Base-by-base conservation (phyloP, 2,329 filamentous ascomycete species). In the Sclerotinia spermophila region DNA sequence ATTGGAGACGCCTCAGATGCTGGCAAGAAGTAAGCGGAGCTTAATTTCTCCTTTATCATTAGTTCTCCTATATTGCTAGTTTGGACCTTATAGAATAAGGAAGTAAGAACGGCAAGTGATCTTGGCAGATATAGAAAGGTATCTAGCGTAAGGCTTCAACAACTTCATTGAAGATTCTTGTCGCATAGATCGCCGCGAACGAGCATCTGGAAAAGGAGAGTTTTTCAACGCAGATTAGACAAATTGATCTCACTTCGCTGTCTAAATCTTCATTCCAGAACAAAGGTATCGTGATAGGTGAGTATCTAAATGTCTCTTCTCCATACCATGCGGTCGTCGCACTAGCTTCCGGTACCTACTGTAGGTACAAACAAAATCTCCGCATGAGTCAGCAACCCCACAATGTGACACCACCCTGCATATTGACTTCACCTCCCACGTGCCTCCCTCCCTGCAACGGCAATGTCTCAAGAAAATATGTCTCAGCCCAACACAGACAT, bases 351-450 rank as follows among this genome's bases (percentile, higher is more conserved):
- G n/a, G 48, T 53, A 27, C 11, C 27, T 53, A n/a, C n/a, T 27
- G n/a, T 7, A 38, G 7, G 5, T 27, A 35, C 44, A 51, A 38
- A 64, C 44, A 51, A 48, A 64, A 51, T 19, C 15, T 24, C 44
- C 44, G 33, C 44, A 51, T 65, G 44, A 65, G 30, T 65, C 61
- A 65, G 61, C 61, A 38, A 40, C 61, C 61, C 61, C 61, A 53
- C 61, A n/a, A 30, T 48, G 21, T 64, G 5, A 8, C 55, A n/a
- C 42, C 15, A 7, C 38, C 58, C 13, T 42, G 2, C 60, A 45
- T 62, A 11, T 30, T 6, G n/a, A 35, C 42, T 24, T 33, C 30
- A 33, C 30, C 21, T 45, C 40, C 53, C n/a, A 10, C 55, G 6
- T 13, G 2, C 38, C 21, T 21, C 55, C 24, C 11, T 17, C 15